phyloP scores from a whole-genome alignment of 2,329 filamentous ascomycete genomes.

The Beauveria scarabaeidicola region DNA sequence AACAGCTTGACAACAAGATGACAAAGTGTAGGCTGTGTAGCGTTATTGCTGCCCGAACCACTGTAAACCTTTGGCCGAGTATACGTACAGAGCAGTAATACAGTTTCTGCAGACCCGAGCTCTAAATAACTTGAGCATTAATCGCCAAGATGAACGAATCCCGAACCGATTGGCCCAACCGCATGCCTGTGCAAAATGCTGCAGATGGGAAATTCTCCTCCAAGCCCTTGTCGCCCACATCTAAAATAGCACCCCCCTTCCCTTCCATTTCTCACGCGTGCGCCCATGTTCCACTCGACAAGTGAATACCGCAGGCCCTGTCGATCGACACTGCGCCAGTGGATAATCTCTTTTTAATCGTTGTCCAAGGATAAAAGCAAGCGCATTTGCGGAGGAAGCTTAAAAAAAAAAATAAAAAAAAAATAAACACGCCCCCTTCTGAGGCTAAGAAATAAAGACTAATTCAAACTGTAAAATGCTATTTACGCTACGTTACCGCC shows the following conservation, averaged over 20 bases:
- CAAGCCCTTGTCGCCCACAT: too few species aligned
- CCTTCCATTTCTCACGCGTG: background rate
- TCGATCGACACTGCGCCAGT: conserved; percentile 4
- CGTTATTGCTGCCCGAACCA: too few species aligned
- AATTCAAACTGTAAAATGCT: background rate
- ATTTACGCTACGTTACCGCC: background rate
- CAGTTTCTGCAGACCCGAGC: too few species aligned
- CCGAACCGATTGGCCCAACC: background rate
- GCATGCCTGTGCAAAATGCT: background rate
- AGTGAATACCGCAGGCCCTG: conserved; percentile 3
- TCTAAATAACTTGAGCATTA: too few species aligned
- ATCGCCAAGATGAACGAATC: background rate
- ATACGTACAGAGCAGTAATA: too few species aligned
- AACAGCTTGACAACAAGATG: background rate
- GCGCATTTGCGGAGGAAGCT: background rate
- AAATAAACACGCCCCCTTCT: background rate
- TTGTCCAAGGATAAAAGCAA: background rate
- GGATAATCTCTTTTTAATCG: background rate
- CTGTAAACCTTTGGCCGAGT: too few species aligned
- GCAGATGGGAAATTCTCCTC: background rate
- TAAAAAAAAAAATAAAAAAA: background rate
- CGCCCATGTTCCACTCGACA: conserved; percentile 1
- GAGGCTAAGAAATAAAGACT: background rate
- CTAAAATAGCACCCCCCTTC: background rate
- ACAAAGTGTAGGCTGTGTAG: too few species aligned